Percentiles rank a stretch among this genome's conserved stretches.
Evolutionary conservation across 1,139 yeast species (phyloP).

Genomic region (Pichia sp.): DNA sequence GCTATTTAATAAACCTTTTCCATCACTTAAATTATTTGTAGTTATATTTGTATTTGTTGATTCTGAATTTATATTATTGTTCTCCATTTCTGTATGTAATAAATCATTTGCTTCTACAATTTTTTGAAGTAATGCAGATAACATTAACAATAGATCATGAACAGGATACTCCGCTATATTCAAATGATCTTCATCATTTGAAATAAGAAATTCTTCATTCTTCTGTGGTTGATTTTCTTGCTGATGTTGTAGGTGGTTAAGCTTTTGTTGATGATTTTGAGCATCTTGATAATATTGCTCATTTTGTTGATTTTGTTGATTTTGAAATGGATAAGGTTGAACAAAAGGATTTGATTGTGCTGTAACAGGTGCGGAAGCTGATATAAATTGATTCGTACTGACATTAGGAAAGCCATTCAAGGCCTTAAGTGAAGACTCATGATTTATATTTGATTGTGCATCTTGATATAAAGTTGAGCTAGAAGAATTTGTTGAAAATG

Average conservation of each 20-base stretch:
- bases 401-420: not conserved
- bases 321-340: slow-evolving; percentile 2
- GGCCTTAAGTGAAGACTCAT: not conserved
- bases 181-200: slow-evolving; percentile 43
- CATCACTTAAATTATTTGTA: slow-evolving; percentile 5
- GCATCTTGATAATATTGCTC: slow-evolving; percentile 7
- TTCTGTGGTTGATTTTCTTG: not conserved
- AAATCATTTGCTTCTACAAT: slow-evolving; percentile 91
- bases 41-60: not conserved
- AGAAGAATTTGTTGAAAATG: slow-evolving; percentile 33
- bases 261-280: not conserved
- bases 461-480: slow-evolving; percentile 30
- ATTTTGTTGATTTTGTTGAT: slow-evolving; percentile 8
- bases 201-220: not conserved
- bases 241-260: not conserved
- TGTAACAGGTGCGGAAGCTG: slow-evolving; percentile 14
- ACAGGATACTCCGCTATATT: slow-evolving; percentile 84
- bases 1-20: slow-evolving; percentile 27
- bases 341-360: slow-evolving; percentile 1
- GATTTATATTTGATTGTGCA: slow-evolving; percentile 19
- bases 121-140: slow-evolving; percentile 75
- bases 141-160: slow-evolving; percentile 73
- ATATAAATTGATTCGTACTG: slow-evolving; percentile 11
- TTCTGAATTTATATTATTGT: not conserved
- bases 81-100: slow-evolving; percentile 36